Conservation (phyloP, 768 basidiomycete genomes). For the Termitomyces sp. region DNA sequence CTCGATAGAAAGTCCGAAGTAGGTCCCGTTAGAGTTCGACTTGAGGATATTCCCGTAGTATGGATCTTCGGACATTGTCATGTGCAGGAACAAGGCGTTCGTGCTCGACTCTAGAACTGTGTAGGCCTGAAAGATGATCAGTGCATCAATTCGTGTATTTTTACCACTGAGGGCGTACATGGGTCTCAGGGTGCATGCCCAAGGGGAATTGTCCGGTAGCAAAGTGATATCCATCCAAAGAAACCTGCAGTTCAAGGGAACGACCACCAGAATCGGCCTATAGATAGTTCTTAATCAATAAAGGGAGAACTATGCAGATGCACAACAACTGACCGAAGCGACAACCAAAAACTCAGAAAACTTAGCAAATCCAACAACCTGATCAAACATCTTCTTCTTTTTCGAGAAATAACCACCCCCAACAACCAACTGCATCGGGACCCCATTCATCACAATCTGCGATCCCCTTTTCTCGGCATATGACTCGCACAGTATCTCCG, state of each 20-base stretch:
- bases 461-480: constrained; percentile 77
- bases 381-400: constrained; percentile 75
- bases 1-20: constrained; percentile 83
- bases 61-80: constrained; percentile 84
- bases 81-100: constrained; percentile 88
- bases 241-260: constrained; percentile 83
- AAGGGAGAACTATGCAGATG: constrained; percentile 1
- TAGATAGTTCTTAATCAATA: neutral
- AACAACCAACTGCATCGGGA: constrained; percentile 74
- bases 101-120: constrained; percentile 95
- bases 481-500: constrained; percentile 90
- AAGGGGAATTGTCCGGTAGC: constrained; percentile 88
- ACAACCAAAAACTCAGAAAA: constrained; percentile 91
- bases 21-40: constrained; percentile 98
- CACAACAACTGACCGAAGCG: constrained; percentile 68
- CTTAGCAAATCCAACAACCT: constrained; percentile 92
- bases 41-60: constrained; percentile 92
- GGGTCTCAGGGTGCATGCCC: constrained; percentile 82
- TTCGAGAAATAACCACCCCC: constrained; percentile 70
- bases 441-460: constrained; percentile 58
- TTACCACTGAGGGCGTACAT: constrained; percentile 46
- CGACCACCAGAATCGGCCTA: constrained; percentile 50
- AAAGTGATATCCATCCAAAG: constrained; percentile 84
- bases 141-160: neutral
- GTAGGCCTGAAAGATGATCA: constrained; percentile 55